Percentiles rank a stretch among this genome's conserved stretches.
Evolutionary conservation across 2,329 filamentous ascomycete genomes (phyloP).

Genomic region (Mycocentrospora acerina): DNA sequence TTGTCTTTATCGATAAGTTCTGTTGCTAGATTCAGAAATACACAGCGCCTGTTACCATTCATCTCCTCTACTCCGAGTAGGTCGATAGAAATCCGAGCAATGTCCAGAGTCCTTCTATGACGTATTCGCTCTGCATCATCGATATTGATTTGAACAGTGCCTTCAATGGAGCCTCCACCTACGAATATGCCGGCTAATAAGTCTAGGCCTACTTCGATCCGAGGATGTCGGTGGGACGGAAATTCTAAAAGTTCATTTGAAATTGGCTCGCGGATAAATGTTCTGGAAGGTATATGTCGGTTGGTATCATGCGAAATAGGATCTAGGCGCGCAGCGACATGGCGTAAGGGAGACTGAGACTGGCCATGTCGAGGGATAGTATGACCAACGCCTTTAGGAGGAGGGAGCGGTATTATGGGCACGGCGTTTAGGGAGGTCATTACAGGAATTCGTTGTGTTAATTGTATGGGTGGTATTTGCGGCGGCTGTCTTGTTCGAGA

Average conservation of each 20-base stretch:
- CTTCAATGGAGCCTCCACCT: slow-evolving; percentile 58
- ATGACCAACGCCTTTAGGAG: slow-evolving; percentile 28
- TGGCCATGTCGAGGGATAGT: slow-evolving; percentile 49
- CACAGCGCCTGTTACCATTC: slow-evolving; percentile 46
- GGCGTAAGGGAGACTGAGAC: slow-evolving; percentile 53
- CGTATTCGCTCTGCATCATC: slow-evolving; percentile 50
- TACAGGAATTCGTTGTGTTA: slow-evolving; percentile 16
- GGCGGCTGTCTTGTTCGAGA: slow-evolving; percentile 23
- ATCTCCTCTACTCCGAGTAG: slow-evolving; percentile 57
- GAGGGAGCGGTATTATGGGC: slow-evolving; percentile 23
- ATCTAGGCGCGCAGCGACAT: slow-evolving; percentile 44
- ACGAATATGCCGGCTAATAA: slow-evolving; percentile 55
- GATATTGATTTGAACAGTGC: slow-evolving; percentile 50
- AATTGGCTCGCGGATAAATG: slow-evolving; percentile 49
- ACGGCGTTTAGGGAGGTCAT: slow-evolving; percentile 14
- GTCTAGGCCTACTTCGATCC: slow-evolving; percentile 52
- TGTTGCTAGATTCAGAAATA: slow-evolving; percentile 55
- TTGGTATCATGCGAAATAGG: slow-evolving; percentile 47
- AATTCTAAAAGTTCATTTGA: slow-evolving; percentile 54
- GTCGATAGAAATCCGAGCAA: slow-evolving; percentile 54
- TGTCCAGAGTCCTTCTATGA: slow-evolving; percentile 48
- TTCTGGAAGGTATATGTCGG: slow-evolving; percentile 49
- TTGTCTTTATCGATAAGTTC: slow-evolving; percentile 54
- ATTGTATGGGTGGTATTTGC: slow-evolving; percentile 16
- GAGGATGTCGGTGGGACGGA: slow-evolving; percentile 51